These are phyloP conservation scores for Camellia oleifera DNA, from an alignment of 179 eudicot genomes.

Conservation along the genomic window DNA sequence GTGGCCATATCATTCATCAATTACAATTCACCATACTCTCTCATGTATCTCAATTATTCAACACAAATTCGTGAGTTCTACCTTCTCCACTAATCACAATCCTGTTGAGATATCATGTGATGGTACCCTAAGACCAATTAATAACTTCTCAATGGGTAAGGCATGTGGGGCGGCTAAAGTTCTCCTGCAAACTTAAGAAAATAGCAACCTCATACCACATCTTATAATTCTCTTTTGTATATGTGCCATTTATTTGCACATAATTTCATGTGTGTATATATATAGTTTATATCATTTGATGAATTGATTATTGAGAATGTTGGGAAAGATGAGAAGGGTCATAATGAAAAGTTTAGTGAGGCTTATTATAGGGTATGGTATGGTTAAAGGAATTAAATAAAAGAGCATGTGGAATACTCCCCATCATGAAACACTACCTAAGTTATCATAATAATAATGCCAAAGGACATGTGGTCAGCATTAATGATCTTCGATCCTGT, in stretches of 20 bases:
- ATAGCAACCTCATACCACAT: not conserved
- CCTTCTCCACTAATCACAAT: too few species aligned
- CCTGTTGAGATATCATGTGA: too few species aligned
- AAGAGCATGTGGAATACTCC: constrained; percentile 6
- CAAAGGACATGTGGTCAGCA: not conserved
- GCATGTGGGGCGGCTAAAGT: constrained; percentile 9
- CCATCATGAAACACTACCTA: not conserved
- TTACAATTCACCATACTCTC: too few species aligned
- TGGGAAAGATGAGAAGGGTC: constrained; percentile 5
- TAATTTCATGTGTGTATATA: not conserved
- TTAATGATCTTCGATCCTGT: constrained; percentile 8
- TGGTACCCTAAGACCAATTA: too few species aligned
- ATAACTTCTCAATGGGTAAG: not conserved
- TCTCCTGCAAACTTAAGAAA: not conserved
- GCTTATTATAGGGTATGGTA: not conserved
- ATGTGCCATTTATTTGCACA: not conserved
- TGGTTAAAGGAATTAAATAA: constrained; percentile 9
- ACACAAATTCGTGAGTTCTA: too few species aligned
- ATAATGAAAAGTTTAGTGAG: not conserved
- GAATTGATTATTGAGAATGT: not conserved
- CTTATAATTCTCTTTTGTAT: constrained; percentile 1
- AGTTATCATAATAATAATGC: not conserved
- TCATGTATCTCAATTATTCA: too few species aligned
- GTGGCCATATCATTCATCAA: too few species aligned
- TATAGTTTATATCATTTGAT: not conserved